Percentiles rank a stretch among this genome's conserved stretches.
These are phyloP conservation scores for Skeletonema marinoi DNA, from an alignment of 108 stramenopile species.

Conservation along the genomic window DNA sequence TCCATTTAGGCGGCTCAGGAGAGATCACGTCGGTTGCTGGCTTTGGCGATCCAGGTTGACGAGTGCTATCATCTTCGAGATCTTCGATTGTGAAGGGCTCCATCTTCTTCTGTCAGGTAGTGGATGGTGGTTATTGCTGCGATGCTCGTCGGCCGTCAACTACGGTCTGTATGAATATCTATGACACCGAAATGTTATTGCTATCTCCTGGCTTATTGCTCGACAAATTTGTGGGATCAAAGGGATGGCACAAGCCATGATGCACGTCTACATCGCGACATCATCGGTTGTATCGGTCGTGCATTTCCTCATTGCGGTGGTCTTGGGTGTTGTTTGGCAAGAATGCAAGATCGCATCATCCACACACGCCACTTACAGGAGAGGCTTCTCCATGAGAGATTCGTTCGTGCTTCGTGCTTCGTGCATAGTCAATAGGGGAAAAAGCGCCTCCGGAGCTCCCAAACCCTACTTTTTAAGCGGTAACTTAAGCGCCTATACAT, in stretches of 20 bases:
- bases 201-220: neutral
- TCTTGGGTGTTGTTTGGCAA: neutral
- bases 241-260: neutral
- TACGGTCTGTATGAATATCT: neutral
- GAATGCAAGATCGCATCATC: neutral
- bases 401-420: too few relatives aligned
- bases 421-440: too few relatives aligned
- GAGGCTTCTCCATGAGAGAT: too few relatives aligned
- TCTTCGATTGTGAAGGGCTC: neutral
- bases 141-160: neutral
- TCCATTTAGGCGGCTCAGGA: slow-evolving; percentile 34
- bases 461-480: too few relatives aligned
- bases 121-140: too few relatives aligned
- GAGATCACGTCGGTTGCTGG: neutral
- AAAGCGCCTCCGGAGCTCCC: too few relatives aligned
- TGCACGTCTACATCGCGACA: neutral
- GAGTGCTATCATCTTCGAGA: neutral
- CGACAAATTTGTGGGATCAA: neutral
- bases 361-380: too few relatives aligned
- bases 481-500: too few relatives aligned
- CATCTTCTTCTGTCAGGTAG: neutral
- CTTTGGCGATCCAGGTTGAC: neutral
- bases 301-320: neutral
- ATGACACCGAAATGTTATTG: too few relatives aligned
- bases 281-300: neutral